phyloP scores from a whole-genome alignment of 83 land plant species.

The Isoetes engelmannii region DNA sequence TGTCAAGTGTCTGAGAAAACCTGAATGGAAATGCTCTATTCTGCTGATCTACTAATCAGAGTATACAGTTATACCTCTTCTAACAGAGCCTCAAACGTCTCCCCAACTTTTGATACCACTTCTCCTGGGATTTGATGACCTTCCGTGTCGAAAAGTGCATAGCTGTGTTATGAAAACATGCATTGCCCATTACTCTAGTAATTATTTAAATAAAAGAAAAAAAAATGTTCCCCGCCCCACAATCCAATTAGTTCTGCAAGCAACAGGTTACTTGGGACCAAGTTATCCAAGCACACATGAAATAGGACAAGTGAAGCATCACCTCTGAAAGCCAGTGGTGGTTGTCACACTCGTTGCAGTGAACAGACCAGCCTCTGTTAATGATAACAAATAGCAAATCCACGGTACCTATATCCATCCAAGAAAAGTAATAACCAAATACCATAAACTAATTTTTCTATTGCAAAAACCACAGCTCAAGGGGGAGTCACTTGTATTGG shows the following conservation, averaged over 20 bases:
- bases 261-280: neutral
- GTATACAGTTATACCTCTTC: conserved; percentile 43
- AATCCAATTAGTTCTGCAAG: neutral
- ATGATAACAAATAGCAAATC: neutral
- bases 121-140: conserved; percentile 77
- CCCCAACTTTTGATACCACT: conserved; percentile 62
- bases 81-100: conserved; percentile 62
- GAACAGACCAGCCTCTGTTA: conserved; percentile 20
- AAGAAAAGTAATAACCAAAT: conserved; percentile 9
- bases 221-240: neutral
- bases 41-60: neutral
- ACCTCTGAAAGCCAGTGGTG: conserved; percentile 21
- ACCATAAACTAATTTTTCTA: neutral
- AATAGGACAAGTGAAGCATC: conserved; percentile 13
- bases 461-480: conserved; percentile 10
- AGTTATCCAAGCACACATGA: neutral
- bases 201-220: neutral
- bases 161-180: conserved; percentile 39
- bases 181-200: neutral
- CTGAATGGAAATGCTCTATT: neutral
- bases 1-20: neutral
- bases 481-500: too few species aligned
- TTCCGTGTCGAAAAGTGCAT: conserved; percentile 88
- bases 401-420: conserved; percentile 2
- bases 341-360: conserved; percentile 13